These are phyloP conservation scores for Actinomortierella ambigua DNA, from an alignment of 371 early-diverging fungal genomes.

Conservation along the genomic window DNA sequence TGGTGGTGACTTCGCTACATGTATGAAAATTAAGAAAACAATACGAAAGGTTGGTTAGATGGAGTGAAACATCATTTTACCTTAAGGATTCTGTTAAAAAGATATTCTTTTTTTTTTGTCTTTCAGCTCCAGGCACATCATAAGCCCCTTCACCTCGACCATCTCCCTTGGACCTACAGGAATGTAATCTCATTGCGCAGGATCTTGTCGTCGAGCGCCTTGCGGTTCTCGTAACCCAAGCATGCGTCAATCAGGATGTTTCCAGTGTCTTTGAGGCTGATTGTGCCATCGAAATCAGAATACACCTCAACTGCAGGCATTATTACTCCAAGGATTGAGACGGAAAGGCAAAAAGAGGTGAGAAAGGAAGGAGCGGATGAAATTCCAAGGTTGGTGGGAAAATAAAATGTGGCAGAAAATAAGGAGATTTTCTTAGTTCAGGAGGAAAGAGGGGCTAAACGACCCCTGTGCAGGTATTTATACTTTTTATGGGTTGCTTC, in stretches of 20 bases:
- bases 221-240: slow-evolving; percentile 29
- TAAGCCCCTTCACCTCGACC: no score
- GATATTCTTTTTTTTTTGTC: neutral
- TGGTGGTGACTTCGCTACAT: no score
- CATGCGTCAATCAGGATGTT: slow-evolving; percentile 46
- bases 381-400: slow-evolving; percentile 14
- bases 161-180: slow-evolving; percentile 30
- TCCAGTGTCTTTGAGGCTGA: slow-evolving; percentile 45
- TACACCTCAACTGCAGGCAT: slow-evolving; percentile 44
- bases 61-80: neutral
- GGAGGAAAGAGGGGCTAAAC: no score
- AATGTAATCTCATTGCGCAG: slow-evolving; percentile 34
- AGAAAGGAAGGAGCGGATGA: neutral
- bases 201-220: slow-evolving; percentile 30
- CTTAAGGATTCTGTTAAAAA: neutral
- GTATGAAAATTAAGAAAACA: no score
- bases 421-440: no score
- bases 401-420: no score
- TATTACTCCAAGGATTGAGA: neutral
- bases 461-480: no score
- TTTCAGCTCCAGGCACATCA: no score
- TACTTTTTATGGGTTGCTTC: neutral
- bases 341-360: neutral
- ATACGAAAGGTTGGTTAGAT: neutral
- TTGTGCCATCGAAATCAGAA: slow-evolving; percentile 50